A percentile compares a stretch with the other conserved stretches of the same genome.
Conservation (phyloP, 305 asterid genomes). For the Plantago lanceolata region DNA sequence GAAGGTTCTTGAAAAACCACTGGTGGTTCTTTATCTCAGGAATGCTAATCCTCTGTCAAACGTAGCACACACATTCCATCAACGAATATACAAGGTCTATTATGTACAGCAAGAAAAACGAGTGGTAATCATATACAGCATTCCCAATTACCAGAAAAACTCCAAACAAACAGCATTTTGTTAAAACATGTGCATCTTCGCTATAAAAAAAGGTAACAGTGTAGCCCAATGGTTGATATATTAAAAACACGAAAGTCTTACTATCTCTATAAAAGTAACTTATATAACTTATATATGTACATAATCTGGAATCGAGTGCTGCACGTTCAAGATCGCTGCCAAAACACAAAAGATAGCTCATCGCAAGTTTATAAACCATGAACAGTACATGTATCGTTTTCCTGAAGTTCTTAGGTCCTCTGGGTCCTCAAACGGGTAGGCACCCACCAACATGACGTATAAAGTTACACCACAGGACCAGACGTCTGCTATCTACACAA, state of each 20-base stretch:
- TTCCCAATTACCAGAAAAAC: background rate
- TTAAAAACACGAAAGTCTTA: too few species aligned
- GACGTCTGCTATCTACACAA: conserved; percentile 78
- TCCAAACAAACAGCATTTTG: background rate
- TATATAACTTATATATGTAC: too few species aligned
- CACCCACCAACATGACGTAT: conserved; percentile 96
- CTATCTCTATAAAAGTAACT: too few species aligned
- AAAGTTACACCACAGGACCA: conserved; percentile 99
- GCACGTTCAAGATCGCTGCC: conserved; percentile 69
- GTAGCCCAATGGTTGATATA: too few species aligned
- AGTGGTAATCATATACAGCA: background rate
- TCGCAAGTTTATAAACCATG: background rate
- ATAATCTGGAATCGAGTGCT: conserved; percentile 61
- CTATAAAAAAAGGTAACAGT: too few species aligned
- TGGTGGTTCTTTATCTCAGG: conserved; percentile 85
- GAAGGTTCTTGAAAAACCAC: conserved; percentile 92
- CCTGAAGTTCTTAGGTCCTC: conserved; percentile 89
- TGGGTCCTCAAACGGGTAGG: conserved; percentile 95
- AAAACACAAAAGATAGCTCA: background rate
- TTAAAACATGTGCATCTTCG: too few species aligned
- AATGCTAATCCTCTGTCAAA: conserved; percentile 70
- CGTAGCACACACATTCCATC: background rate
- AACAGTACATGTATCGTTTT: conserved; percentile 81
- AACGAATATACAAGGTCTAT: background rate
- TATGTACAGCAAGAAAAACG: background rate